Conservation (phyloP, 257 asterid genomes). For the Solanum virginianum region DNA sequence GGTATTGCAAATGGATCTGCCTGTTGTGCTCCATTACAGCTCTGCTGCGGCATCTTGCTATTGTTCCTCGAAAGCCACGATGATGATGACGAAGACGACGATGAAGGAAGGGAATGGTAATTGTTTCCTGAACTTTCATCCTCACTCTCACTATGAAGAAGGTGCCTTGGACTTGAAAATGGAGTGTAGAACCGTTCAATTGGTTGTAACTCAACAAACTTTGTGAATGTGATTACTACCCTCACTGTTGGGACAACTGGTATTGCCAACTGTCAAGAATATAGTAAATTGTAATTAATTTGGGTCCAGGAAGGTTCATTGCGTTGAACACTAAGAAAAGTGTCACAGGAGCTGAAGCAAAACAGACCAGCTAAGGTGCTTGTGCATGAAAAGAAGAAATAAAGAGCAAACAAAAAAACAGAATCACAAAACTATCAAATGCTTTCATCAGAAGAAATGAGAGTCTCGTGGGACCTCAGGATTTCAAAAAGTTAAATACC, state of each 20-base stretch:
- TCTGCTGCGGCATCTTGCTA: conserved; percentile 18
- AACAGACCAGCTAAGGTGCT: not conserved
- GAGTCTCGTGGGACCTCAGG: not conserved
- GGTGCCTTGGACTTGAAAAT: conserved; percentile 56
- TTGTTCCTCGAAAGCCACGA: conserved; percentile 16
- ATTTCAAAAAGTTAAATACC: not conserved
- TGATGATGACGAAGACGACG: conserved; percentile 6
- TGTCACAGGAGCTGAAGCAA: not conserved
- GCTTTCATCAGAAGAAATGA: not conserved
- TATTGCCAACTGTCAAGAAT: conserved; percentile 61
- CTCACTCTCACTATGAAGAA: conserved; percentile 6
- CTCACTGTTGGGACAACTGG: conserved; percentile 96
- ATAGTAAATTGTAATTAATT: not conserved
- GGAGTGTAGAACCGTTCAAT: conserved; percentile 77
- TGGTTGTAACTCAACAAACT: conserved; percentile 68
- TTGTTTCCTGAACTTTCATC: conserved; percentile 8
- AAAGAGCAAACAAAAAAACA: conserved; percentile 11
- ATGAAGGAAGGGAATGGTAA: conserved; percentile 24
- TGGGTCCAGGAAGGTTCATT: conserved; percentile 1
- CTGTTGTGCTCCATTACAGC: conserved; percentile 3
- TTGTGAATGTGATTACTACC: conserved; percentile 84
- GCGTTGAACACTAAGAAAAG: not conserved
- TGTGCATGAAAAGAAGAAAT: conserved; percentile 54
- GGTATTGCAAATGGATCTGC: conserved; percentile 74
- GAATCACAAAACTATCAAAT: not conserved